These are phyloP conservation scores for Blastomyces gilchristii DNA, from an alignment of 2,329 filamentous ascomycete genomes.

Conservation along the genomic window DNA sequence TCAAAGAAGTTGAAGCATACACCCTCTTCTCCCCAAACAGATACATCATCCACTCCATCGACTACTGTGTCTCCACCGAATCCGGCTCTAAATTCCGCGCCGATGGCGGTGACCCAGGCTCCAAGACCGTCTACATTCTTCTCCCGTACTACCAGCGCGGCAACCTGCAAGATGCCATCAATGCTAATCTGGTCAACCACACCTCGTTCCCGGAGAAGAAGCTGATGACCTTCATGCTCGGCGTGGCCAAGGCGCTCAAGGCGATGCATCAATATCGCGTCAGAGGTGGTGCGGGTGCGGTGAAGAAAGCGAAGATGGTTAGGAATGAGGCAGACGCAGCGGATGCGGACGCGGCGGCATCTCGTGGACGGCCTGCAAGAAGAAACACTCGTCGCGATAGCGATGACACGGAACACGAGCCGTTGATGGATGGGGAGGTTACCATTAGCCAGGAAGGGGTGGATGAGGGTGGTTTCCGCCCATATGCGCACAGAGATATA, in stretches of 20 bases:
- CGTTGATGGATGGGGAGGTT: slow-evolving; percentile 71
- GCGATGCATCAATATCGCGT: slow-evolving; percentile 85
- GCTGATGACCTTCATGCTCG: slow-evolving; percentile 82
- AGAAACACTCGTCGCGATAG: slow-evolving; percentile 47
- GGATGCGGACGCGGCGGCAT: slow-evolving; percentile 36
- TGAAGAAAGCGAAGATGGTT: slow-evolving; percentile 48
- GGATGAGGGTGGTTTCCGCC: slow-evolving; percentile 57
- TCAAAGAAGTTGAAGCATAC: slow-evolving; percentile 97
- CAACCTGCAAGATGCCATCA: slow-evolving; percentile 96
- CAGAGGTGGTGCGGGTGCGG: slow-evolving; percentile 44
- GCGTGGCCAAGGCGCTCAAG: slow-evolving; percentile 77
- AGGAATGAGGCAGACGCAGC: slow-evolving; percentile 46
- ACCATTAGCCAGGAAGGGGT: slow-evolving; percentile 57
- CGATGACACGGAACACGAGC: slow-evolving; percentile 65
- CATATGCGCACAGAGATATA: slow-evolving; percentile 92
- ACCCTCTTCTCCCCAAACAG: slow-evolving; percentile 71
- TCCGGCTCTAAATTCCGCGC: slow-evolving; percentile 45
- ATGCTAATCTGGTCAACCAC: slow-evolving; percentile 95
- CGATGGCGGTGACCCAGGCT: slow-evolving; percentile 50
- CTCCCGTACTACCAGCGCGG: slow-evolving; percentile 91
- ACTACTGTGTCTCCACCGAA: slow-evolving; percentile 72
- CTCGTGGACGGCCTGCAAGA: slow-evolving; percentile 30
- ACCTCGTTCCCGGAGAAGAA: slow-evolving; percentile 77
- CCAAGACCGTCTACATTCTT: slow-evolving; percentile 93
- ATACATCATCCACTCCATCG: slow-evolving; percentile 77